Conservation (phyloP, 192 early-diverging fungal genomes). For the Linderina pennispora region DNA sequence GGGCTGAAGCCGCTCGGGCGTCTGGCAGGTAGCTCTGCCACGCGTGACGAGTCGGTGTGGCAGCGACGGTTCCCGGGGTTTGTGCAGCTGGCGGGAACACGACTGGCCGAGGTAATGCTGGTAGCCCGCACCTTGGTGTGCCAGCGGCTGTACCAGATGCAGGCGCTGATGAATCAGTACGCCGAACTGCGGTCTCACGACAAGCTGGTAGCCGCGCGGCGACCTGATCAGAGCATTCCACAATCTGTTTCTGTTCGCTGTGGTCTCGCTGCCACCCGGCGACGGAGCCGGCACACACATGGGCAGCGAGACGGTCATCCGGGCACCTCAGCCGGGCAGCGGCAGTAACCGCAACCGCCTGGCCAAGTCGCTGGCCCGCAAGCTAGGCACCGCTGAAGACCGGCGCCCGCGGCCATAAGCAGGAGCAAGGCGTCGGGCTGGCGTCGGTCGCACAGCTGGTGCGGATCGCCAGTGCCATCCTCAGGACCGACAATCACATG, state of each 20-base stretch:
- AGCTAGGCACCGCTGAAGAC: slow-evolving; percentile 40
- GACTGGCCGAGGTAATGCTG: slow-evolving; percentile 39
- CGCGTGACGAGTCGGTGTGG: slow-evolving; percentile 29
- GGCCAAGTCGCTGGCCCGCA: slow-evolving; percentile 43
- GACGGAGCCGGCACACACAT: slow-evolving; percentile 3
- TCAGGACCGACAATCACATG: slow-evolving; percentile 39
- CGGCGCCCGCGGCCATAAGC: slow-evolving; percentile 23
- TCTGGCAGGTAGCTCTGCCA: slow-evolving; percentile 23
- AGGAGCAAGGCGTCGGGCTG: slow-evolving; percentile 39
- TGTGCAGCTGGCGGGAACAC: slow-evolving; percentile 29
- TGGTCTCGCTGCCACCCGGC: slow-evolving; percentile 26
- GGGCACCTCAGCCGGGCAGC: slow-evolving; percentile 3
- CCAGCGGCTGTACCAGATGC: slow-evolving; percentile 46
- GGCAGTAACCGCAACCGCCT: slow-evolving; percentile 25
- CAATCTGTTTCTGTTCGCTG: slow-evolving; percentile 31
- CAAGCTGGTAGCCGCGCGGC: slow-evolving; percentile 1
- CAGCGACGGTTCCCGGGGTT: slow-evolving; percentile 22
- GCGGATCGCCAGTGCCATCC: slow-evolving; percentile 25
- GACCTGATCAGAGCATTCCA: slow-evolving; percentile 32
- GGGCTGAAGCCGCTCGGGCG: slow-evolving; percentile 17
- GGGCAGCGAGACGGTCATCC: slow-evolving; percentile 5
- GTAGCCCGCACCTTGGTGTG: slow-evolving; percentile 37
- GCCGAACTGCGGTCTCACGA: slow-evolving; percentile 21
- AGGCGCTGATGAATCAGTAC: slow-evolving; percentile 44
- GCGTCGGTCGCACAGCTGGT: slow-evolving; percentile 42